phyloP scores from a whole-genome alignment of 495 filamentous ascomycete genomes.

The Melanomma pulvis-pyrius region DNA sequence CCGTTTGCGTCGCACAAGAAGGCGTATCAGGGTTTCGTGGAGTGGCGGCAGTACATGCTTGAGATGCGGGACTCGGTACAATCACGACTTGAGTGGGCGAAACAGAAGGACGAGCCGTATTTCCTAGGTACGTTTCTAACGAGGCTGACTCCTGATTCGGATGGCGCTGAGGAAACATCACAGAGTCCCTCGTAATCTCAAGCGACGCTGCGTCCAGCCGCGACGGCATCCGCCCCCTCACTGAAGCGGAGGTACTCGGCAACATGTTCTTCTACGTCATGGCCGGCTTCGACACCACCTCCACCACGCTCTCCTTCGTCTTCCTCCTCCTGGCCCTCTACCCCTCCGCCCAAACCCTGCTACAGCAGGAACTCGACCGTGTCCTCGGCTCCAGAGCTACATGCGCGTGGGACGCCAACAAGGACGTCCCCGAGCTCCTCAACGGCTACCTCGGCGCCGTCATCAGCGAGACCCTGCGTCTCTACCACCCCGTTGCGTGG shows the following conservation, averaged over 20 bases:
- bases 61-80: conserved; percentile 1
- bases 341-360: not conserved
- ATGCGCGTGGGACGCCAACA: not conserved
- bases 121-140: conserved; percentile 6
- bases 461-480: conserved; percentile 13
- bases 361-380: conserved; percentile 8
- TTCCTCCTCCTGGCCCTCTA: conserved; percentile 10
- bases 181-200: not conserved
- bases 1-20: conserved; percentile 4
- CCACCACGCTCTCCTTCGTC: not conserved
- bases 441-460: conserved; percentile 16
- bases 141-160: not conserved
- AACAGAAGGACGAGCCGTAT: conserved; percentile 13
- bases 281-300: conserved; percentile 5
- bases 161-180: conserved; percentile 9
- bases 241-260: conserved; percentile 4
- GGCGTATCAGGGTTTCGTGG: conserved; percentile 1
- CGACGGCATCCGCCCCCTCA: not conserved
- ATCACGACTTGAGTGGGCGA: conserved; percentile 8
- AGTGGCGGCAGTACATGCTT: conserved; percentile 11
- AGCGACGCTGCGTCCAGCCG: not conserved
- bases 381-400: conserved; percentile 5
- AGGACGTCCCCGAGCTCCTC: conserved; percentile 5
- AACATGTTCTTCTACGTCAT: conserved; percentile 9
- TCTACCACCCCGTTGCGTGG: not conserved